These are phyloP conservation scores for Annona cherimola DNA, from an alignment of 164 flowering plant species.

Conservation along the genomic window DNA sequence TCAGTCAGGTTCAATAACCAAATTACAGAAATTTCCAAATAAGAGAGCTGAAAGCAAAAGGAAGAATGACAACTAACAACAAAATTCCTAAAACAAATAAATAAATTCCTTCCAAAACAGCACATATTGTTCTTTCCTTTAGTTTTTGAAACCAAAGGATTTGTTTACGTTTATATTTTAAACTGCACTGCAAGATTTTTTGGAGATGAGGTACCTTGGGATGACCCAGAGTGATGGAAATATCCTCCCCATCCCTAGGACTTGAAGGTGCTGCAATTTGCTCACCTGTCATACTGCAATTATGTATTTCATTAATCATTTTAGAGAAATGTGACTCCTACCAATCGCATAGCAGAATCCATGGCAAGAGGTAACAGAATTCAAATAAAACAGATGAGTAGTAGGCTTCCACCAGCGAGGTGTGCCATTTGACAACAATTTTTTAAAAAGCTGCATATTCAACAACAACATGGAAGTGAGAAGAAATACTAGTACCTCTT, in stretches of 20 bases:
- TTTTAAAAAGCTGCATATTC: neutral
- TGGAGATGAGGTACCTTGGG: constrained; percentile 51
- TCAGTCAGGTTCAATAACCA: constrained; percentile 9
- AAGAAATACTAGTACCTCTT: constrained; percentile 50
- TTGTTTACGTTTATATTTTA: neutral
- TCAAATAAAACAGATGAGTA: neutral
- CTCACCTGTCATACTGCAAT: constrained; percentile 89
- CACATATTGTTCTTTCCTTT: neutral
- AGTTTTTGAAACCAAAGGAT: neutral
- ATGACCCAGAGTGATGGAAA: constrained; percentile 54
- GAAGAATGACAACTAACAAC: neutral
- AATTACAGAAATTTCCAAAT: neutral
- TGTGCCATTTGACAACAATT: neutral
- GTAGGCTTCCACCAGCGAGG: neutral
- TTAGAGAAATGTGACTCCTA: neutral
- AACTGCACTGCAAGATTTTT: neutral
- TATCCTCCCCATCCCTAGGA: constrained; percentile 88
- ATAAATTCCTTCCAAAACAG: neutral
- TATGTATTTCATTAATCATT: constrained; percentile 1
- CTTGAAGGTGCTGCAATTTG: constrained; percentile 71
- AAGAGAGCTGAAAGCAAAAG: neutral
- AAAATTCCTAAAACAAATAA: neutral
- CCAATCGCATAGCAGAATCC: neutral
- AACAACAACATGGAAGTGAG: neutral
- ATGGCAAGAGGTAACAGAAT: neutral